A percentile compares a stretch with the other conserved stretches of the same genome.
These are phyloP conservation scores for Daldinia sp. DNA, from an alignment of 2,329 filamentous ascomycete genomes.

Conservation along the genomic window DNA sequence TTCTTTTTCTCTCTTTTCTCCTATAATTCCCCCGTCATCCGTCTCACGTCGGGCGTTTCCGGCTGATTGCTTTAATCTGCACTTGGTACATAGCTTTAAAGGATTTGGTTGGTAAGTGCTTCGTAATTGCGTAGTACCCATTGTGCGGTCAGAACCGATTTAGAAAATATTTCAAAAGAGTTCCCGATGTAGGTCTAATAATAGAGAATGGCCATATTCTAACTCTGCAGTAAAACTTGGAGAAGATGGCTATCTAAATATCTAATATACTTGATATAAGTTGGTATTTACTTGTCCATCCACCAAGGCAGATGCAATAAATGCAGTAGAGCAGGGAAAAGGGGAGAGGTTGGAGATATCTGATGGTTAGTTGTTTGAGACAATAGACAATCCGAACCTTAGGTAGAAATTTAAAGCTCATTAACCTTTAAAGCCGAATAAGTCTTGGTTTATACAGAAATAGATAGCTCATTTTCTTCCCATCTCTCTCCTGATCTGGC, in stretches of 20 bases:
- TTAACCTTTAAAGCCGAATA: neutral
- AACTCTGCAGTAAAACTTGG: neutral
- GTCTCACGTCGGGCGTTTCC: slow-evolving; percentile 28
- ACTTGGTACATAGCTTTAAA: slow-evolving; percentile 6
- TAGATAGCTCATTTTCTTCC: too few species aligned
- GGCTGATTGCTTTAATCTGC: slow-evolving; percentile 22
- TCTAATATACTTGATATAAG: neutral
- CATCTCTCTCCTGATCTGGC: neutral
- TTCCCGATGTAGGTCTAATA: neutral
- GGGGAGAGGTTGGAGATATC: neutral
- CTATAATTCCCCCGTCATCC: neutral
- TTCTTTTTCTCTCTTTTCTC: slow-evolving; percentile 3
- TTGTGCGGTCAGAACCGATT: slow-evolving; percentile 4
- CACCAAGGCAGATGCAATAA: neutral
- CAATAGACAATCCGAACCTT: neutral
- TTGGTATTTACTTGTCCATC: neutral
- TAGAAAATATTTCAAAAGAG: neutral
- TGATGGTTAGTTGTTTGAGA: neutral
- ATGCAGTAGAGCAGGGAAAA: neutral
- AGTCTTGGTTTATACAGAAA: neutral
- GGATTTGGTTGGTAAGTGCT: slow-evolving; percentile 34
- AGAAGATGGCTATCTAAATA: neutral
- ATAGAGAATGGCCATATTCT: neutral
- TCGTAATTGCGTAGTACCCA: slow-evolving; percentile 24
- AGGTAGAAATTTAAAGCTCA: too few species aligned